A percentile compares a stretch with the other conserved stretches of the same genome.
Conservation (phyloP, 1,284 basidiomycete genomes). For the Abortiporus biennis region DNA sequence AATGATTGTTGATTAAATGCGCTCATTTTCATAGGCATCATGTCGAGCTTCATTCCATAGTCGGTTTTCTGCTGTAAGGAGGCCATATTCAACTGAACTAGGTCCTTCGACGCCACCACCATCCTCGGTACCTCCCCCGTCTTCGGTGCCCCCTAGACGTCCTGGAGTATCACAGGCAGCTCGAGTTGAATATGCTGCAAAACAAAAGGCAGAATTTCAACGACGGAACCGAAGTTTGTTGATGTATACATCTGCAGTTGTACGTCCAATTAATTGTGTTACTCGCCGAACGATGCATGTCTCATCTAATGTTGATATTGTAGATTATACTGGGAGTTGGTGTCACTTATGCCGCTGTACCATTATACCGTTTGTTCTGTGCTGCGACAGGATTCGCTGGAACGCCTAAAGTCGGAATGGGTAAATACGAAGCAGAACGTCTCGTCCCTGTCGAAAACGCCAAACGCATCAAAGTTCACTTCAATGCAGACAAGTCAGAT, state of each 20-base stretch:
- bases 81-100: neutral
- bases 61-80: too few relatives aligned
- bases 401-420: constrained; percentile 84
- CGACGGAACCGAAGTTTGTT: constrained; percentile 67
- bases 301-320: neutral
- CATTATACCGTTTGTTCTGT: constrained; percentile 96
- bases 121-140: too few relatives aligned
- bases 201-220: constrained; percentile 30
- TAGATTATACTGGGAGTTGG: constrained; percentile 82
- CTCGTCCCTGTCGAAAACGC: constrained; percentile 71
- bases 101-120: too few relatives aligned
- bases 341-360: constrained; percentile 93
- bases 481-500: constrained; percentile 90
- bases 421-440: constrained; percentile 76
- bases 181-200: constrained; percentile 14
- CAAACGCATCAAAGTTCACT: constrained; percentile 85
- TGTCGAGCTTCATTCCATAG: too few relatives aligned
- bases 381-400: constrained; percentile 96
- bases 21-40: too few relatives aligned
- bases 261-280: constrained; percentile 30
- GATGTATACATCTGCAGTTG: constrained; percentile 77
- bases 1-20: too few relatives aligned
- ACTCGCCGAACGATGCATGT: neutral
- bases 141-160: too few relatives aligned
- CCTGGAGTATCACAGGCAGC: constrained; percentile 2